A percentile compares a stretch with the other conserved stretches of the same genome.
phyloP scores from a whole-genome alignment of 2,329 filamentous ascomycete genomes.

The Fusarium sp. region DNA sequence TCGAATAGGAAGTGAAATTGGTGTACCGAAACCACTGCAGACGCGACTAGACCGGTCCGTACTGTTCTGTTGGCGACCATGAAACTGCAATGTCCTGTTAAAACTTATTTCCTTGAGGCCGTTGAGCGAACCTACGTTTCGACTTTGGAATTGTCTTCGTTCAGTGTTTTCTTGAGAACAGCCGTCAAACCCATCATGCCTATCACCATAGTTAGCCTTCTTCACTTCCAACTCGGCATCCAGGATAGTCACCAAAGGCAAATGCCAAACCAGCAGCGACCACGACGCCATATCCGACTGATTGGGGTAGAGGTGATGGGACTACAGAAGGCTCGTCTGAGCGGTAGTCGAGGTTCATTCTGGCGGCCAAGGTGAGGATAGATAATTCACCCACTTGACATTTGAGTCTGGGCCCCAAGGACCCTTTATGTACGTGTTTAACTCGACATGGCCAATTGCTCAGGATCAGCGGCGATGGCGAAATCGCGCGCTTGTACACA shows the following conservation, averaged over 20 bases:
- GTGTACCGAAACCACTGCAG: fast-evolving
- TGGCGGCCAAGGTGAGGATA: no score
- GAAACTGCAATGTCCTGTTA: background rate
- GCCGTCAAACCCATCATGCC: background rate
- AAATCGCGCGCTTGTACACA: background rate
- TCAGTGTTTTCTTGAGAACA: fast-evolving
- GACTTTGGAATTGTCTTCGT: background rate
- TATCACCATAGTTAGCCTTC: background rate
- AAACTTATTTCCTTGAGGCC: no score
- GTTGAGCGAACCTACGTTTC: background rate
- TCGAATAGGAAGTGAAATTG: fast-evolving
- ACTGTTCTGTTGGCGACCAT: background rate
- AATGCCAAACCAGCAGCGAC: background rate
- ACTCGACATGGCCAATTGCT: background rate
- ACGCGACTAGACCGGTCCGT: background rate
- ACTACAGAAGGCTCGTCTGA: background rate
- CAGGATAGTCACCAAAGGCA: background rate
- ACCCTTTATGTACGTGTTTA: no score
- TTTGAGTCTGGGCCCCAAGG: no score
- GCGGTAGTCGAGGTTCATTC: background rate
- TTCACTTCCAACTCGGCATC: fast-evolving
- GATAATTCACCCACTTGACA: no score
- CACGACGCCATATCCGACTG: background rate
- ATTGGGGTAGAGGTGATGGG: background rate
- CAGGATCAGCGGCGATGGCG: background rate